Evolutionary conservation across 2,329 filamentous ascomycete species (phyloP).

Genomic region (Cercospora janseana): DNA sequence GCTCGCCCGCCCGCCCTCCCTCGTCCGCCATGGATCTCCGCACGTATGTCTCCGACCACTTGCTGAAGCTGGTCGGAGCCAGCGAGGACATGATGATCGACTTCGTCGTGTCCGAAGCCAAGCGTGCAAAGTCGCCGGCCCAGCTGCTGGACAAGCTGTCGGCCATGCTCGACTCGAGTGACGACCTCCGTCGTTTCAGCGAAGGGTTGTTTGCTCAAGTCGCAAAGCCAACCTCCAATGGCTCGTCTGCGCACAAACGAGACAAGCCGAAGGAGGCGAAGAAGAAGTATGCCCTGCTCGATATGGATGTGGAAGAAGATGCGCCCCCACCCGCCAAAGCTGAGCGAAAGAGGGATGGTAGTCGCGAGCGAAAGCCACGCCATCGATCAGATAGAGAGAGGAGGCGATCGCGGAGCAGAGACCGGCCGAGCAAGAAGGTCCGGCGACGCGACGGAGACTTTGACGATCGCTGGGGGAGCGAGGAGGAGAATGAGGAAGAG

Average conservation of each 20-base stretch:
- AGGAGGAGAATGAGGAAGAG: conserved; percentile 52
- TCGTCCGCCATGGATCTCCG: conserved; percentile 35
- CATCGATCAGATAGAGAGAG: conserved; percentile 41
- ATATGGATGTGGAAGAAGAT: conserved; percentile 52
- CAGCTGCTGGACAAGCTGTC: conserved; percentile 53
- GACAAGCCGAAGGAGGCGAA: conserved; percentile 38
- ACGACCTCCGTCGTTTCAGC: conserved; percentile 50
- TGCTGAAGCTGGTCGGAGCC: conserved; percentile 54
- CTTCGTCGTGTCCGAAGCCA: conserved; percentile 56
- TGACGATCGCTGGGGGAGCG: conserved; percentile 79
- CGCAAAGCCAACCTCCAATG: conserved; percentile 30
- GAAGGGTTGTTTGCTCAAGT: conserved; percentile 46
- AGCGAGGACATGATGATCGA: conserved; percentile 57
- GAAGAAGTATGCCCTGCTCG: conserved; percentile 55
- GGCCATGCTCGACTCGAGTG: conserved; percentile 52
- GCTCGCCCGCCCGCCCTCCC: too few species aligned
- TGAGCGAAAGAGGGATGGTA: conserved; percentile 26
- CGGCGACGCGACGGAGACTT: conserved; percentile 58
- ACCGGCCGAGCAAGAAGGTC: conserved; percentile 51
- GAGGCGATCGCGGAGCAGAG: conserved; percentile 35
- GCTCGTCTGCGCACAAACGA: conserved; percentile 18
- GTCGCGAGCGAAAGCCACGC: conserved; percentile 39
- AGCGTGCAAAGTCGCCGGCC: conserved; percentile 48
- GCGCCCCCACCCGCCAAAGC: conserved; percentile 24
- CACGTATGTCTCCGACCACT: conserved; percentile 48